Percentiles rank a stretch among this genome's conserved stretches.
phyloP scores from a whole-genome alignment of 352 stramenopile species.

The Globisporangium echinulatum region DNA sequence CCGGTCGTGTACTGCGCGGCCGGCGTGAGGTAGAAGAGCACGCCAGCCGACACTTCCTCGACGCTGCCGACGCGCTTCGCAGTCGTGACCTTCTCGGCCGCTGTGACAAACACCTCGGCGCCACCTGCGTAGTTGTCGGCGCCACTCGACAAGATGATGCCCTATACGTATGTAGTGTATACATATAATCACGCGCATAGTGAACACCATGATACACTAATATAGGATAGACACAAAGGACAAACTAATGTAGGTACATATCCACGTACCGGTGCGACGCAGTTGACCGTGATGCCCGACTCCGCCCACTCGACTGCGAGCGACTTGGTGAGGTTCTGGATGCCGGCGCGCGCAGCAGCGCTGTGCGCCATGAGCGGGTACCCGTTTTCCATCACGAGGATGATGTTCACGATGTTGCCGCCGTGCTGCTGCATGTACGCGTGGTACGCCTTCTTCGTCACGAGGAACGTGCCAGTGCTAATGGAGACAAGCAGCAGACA shows the following conservation, averaged over 20 bases:
- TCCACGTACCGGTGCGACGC: slow-evolving; percentile 76
- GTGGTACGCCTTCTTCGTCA: slow-evolving; percentile 90
- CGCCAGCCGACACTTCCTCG: slow-evolving; percentile 78
- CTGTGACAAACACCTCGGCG: slow-evolving; percentile 77
- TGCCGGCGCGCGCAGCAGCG: slow-evolving; percentile 83
- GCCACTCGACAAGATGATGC: slow-evolving; percentile 72
- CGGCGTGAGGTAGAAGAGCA: slow-evolving; percentile 82
- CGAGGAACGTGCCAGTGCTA: slow-evolving; percentile 88
- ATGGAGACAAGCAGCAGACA: not conserved
- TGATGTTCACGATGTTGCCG: slow-evolving; percentile 94
- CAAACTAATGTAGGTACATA: not conserved
- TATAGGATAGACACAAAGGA: not conserved
- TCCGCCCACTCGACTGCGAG: slow-evolving; percentile 92
- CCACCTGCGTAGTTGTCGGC: slow-evolving; percentile 89
- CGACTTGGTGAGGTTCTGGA: slow-evolving; percentile 93
- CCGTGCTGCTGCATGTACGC: slow-evolving; percentile 92
- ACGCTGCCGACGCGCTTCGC: slow-evolving; percentile 87
- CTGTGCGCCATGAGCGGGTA: slow-evolving; percentile 90
- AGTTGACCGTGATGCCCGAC: slow-evolving; percentile 90
- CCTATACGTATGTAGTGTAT: slow-evolving; percentile 17
- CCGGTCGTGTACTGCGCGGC: slow-evolving; percentile 84
- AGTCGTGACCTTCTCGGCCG: slow-evolving; percentile 68
- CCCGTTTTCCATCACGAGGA: slow-evolving; percentile 91
- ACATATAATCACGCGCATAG: too few species aligned
- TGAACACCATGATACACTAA: too few species aligned